Base-by-base conservation (phyloP, 2,329 filamentous ascomycete genomes). In the Myriosclerotinia scirpicola region DNA sequence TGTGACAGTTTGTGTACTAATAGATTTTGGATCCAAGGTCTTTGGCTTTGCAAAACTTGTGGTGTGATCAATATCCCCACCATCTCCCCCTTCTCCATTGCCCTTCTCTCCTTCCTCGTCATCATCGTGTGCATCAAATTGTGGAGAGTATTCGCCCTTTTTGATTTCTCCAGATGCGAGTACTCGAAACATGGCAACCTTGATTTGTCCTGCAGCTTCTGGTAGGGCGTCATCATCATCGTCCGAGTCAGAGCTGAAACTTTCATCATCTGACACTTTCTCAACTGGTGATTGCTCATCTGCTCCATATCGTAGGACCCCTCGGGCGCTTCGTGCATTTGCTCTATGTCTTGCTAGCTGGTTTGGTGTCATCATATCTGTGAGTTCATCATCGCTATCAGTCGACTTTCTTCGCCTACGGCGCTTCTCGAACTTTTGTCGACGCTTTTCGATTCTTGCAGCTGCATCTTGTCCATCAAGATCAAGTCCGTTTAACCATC, bases 1-100 rank as follows among this genome's bases (percentile, higher is more conserved):
- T 11, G 95, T 98, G n/a, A 99, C 95, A 0, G 95, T 99, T 80
- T 99, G 95, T 3, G 95, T 99, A 76, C 93, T 98, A 76, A 99
- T 99, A 2, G 92, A 93, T 80, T 97, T 97, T 0, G 94, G 94
- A 80, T 98, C 96, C 64, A 97, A 83, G 1, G 92, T 90, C 83
- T 97, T 98, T 17, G 93, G 94, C 80, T 97, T 96, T 12, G 94
- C 94, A 78, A 98, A 98, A 76, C 93, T 97, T 9, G 95, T 98
- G 2, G 95, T 98, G 77, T 99, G 95, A 79, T 98, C 95, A 66
- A 97, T 86, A 75, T 97, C 92, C 52, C 87, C 90, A 73, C 93
- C 91, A 68, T 90, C 86, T 38, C 83, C 82, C 14, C 44, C 65
- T 61, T 82, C 85, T 8, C 76, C 78, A 20, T 79, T 80, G 52